Conservation (phyloP, 2,329 filamentous ascomycete species). For the Aspergillus aculeatus region DNA sequence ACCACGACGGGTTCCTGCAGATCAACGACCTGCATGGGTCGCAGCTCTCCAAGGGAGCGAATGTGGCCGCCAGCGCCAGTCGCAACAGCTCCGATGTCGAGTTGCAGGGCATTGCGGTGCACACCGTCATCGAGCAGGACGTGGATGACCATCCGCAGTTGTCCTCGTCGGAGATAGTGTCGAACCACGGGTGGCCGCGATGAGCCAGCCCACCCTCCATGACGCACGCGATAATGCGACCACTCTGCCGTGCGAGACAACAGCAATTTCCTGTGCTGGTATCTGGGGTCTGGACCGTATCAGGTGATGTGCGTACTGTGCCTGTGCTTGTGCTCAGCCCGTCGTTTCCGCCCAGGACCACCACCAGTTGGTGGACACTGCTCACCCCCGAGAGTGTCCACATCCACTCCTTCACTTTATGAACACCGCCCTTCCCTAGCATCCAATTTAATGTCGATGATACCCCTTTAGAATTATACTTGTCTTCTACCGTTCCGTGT, state of each 20-base stretch:
- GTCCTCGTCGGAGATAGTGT: neutral
- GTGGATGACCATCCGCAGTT: neutral
- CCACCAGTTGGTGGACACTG: neutral
- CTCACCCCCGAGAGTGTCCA: neutral
- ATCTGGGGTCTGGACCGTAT: neutral
- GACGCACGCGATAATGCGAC: too few relatives aligned
- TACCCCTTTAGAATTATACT: neutral
- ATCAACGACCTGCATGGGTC: slow-evolving; percentile 6
- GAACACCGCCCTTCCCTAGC: neutral
- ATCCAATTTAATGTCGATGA: neutral
- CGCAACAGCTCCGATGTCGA: slow-evolving; percentile 8
- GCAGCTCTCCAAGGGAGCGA: neutral
- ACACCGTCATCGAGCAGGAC: slow-evolving; percentile 7
- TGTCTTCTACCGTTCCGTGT: too few relatives aligned
- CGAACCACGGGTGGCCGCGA: neutral
- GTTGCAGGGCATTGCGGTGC: slow-evolving; percentile 10
- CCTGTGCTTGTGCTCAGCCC: too few relatives aligned
- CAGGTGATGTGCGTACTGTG: neutral
- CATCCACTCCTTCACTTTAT: neutral
- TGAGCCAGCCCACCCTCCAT: neutral
- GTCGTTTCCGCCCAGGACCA: neutral
- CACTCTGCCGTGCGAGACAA: neutral
- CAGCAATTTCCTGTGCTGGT: neutral
- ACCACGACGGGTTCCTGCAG: slow-evolving; percentile 11
- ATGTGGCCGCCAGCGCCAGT: neutral